These are phyloP conservation scores for Melampsora larici-populina DNA, from an alignment of 1,284 basidiomycete species.

Conservation along the genomic window DNA sequence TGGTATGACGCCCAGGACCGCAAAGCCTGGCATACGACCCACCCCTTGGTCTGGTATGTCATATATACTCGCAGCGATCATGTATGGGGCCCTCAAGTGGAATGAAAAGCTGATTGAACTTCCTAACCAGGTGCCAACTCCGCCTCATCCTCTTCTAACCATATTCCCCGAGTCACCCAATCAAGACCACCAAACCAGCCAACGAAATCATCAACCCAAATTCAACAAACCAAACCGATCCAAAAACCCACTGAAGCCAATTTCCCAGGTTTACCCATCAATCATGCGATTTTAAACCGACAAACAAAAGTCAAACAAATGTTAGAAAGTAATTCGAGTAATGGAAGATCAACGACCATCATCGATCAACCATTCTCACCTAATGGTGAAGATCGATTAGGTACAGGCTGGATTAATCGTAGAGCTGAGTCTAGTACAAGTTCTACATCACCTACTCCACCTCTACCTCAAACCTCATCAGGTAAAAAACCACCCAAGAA, in stretches of 20 bases:
- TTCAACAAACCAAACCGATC: not conserved
- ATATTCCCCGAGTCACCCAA: not conserved
- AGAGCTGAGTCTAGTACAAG: not conserved
- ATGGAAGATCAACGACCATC: not conserved
- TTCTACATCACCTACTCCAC: not conserved
- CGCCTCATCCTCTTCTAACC: not conserved
- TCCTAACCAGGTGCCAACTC: not conserved
- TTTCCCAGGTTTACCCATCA: not conserved
- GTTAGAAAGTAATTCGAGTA: not conserved
- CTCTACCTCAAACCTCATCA: not conserved
- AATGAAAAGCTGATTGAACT: not conserved
- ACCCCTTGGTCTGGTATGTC: slow-evolving; percentile 5
- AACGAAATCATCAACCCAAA: not conserved
- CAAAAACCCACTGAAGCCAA: not conserved
- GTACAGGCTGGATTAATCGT: not conserved
- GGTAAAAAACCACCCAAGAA: not conserved
- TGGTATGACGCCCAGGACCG: not conserved
- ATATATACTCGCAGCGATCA: not conserved
- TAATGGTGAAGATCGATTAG: not conserved
- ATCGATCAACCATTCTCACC: too few species aligned
- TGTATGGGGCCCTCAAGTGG: not conserved
- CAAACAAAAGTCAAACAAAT: not conserved
- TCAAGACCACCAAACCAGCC: not conserved
- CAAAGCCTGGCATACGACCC: not conserved
- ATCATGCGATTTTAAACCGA: not conserved